Base-by-base conservation (phyloP, 1,284 basidiomycete species). In the Macrocystidia cucumis region DNA sequence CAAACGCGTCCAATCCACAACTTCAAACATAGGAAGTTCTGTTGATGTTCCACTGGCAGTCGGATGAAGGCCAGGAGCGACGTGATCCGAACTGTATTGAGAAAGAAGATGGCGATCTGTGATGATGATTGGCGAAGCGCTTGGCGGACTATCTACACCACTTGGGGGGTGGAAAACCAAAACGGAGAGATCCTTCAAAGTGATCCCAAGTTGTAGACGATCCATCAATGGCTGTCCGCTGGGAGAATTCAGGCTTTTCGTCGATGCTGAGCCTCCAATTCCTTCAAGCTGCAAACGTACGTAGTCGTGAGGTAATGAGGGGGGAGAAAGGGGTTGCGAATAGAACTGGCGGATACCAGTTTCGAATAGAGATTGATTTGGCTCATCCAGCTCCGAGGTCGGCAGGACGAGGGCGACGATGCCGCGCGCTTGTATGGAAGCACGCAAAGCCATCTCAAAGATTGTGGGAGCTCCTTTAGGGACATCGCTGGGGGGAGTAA, bases 1-100 rank as follows among this genome's bases (percentile, higher is more conserved):
- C 53, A 56, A n/a, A n/a, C n/a, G n/a, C 13, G 74, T 81, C 83
- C 81, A 85, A 44, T 87, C 75, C 6, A 65, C 44, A 5, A 78
- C 49, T 12, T 72, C 69, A 43, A 87, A 78, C 7, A 50, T 51
- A 0, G 81, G 80, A 21, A 74, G 59, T 37, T 46, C 40, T 23
- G 42, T 45, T 16, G 36, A 41, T 18, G 40, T 37, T 7, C 44
- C 42, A 5, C 33, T 32, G 3, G 48, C 38, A 31, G 52, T 55
- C 19, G 73, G 69, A 43, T 72, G 67, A 4, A 48, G 39, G 31
- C 52, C 55, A 19, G 73, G 69, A 43, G 72, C 67, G 19, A 48
- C 37, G 47, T 72, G 69, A 4, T 43, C 41, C 9, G 52, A 38
- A 25, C 57, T 33, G 49, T 78, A 77, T 38, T 78, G 75, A 3